Evolutionary conservation across 306 rosid genomes (phyloP).

Genomic region (Trifolium fragiferum): DNA sequence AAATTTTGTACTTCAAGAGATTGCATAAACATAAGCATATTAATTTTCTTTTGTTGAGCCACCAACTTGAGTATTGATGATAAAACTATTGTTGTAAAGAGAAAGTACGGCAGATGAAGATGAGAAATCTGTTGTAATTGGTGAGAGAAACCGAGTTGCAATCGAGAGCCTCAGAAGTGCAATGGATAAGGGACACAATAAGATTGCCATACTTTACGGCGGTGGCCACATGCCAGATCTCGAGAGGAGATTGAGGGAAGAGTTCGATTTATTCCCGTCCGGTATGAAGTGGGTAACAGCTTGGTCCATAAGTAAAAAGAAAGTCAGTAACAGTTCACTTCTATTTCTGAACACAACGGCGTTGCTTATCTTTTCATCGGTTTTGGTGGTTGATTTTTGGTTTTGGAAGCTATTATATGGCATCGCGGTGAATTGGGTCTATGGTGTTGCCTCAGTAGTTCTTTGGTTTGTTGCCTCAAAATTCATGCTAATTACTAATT

Average conservation of each 20-base stretch:
- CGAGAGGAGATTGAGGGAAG: constrained; percentile 83
- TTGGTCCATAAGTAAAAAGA: constrained; percentile 75
- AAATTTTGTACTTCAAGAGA: too few relatives aligned
- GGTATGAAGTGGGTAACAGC: constrained; percentile 81
- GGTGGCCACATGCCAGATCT: constrained; percentile 99
- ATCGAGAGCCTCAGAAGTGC: constrained; percentile 63
- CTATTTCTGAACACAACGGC: constrained; percentile 87
- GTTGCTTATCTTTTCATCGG: constrained; percentile 82
- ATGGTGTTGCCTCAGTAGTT: constrained; percentile 56
- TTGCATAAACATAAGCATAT: constrained; percentile 5
- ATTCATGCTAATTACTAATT: constrained; percentile 21
- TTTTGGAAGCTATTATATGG: constrained; percentile 95
- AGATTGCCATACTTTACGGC: constrained; percentile 91
- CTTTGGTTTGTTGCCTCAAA: constrained; percentile 46
- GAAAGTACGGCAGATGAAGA: constrained; percentile 76
- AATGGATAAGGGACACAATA: constrained; percentile 72
- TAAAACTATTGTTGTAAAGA: constrained; percentile 47
- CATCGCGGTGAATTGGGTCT: constrained; percentile 63
- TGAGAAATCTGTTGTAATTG: constrained; percentile 81
- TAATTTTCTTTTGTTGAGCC: constrained; percentile 21
- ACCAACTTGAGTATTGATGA: constrained; percentile 42
- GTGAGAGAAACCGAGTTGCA: constrained; percentile 87
- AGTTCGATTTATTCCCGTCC: constrained; percentile 76
- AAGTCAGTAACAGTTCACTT: constrained; percentile 59
- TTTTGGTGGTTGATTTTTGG: constrained; percentile 89